These are phyloP conservation scores for Cicer judaicum DNA, from an alignment of 306 rosid genomes.

Conservation along the genomic window DNA sequence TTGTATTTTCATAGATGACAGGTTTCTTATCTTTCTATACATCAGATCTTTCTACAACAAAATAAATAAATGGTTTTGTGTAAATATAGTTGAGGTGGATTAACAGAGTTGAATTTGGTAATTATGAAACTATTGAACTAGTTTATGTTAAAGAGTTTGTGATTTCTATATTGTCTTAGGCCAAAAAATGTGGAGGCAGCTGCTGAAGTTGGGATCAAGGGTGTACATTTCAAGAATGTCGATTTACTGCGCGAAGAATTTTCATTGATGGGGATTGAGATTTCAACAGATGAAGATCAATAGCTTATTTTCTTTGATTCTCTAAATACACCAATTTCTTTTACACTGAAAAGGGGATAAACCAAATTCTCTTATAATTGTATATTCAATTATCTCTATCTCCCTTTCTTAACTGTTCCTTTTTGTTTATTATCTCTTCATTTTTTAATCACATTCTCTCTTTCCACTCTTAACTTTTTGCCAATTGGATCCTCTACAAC, in stretches of 20 bases:
- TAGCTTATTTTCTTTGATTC: slow-evolving; percentile 28
- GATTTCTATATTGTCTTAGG: slow-evolving; percentile 51
- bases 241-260: slow-evolving; percentile 63
- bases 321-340: slow-evolving; percentile 23
- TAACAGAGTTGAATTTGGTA: not conserved
- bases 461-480: too few species aligned
- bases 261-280: slow-evolving; percentile 59
- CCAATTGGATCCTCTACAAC: too few species aligned
- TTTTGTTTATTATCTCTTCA: too few species aligned
- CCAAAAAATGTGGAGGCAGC: slow-evolving; percentile 80
- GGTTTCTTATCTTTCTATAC: slow-evolving; percentile 53
- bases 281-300: slow-evolving; percentile 46
- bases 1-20: slow-evolving; percentile 88
- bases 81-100: not conserved
- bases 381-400: slow-evolving; percentile 17
- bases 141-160: not conserved
- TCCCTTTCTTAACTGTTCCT: too few species aligned
- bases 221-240: slow-evolving; percentile 73
- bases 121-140: not conserved
- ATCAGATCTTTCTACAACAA: not conserved
- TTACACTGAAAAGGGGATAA: slow-evolving; percentile 18
- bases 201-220: slow-evolving; percentile 67
- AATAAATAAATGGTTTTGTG: too few species aligned
- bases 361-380: slow-evolving; percentile 23
- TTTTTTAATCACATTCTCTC: too few species aligned